Percentiles rank a stretch among this genome's conserved stretches.
Conservation (phyloP, 176 grass and related monocot species). For the Dactylis glomerata region DNA sequence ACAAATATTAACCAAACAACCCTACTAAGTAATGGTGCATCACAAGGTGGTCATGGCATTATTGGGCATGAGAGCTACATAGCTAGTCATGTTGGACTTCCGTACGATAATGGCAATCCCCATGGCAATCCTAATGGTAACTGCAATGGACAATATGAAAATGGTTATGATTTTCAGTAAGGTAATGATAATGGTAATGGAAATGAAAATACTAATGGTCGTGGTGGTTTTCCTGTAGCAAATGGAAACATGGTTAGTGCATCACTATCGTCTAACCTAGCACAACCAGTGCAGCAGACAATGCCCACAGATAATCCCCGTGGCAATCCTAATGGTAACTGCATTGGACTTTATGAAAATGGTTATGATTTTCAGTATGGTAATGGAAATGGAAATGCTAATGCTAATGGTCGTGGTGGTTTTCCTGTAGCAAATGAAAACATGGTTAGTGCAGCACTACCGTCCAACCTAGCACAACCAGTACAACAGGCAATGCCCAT, state of each 20-base stretch:
- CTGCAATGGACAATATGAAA: not conserved
- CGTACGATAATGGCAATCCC: not conserved
- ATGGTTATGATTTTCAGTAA: not conserved
- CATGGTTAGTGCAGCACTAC: not conserved
- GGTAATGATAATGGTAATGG: not conserved
- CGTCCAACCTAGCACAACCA: too few relatives aligned
- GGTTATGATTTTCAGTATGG: too few relatives aligned
- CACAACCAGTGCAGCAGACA: too few relatives aligned
- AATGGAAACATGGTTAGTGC: not conserved
- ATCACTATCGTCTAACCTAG: not conserved
- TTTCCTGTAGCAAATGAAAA: not conserved
- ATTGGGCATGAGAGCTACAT: not conserved
- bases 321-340: too few relatives aligned
- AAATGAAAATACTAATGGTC: not conserved
- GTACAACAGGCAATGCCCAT: not conserved
- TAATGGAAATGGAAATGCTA: too few relatives aligned
- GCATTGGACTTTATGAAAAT: too few relatives aligned
- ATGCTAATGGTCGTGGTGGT: too few relatives aligned
- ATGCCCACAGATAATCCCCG: too few relatives aligned
- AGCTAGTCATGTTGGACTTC: not conserved
- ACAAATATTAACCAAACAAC: not conserved
- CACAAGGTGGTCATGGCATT: not conserved
- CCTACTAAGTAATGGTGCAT: not conserved
- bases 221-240: not conserved
- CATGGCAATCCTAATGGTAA: not conserved